A percentile compares a stretch with the other conserved stretches of the same genome.
Evolutionary conservation across 208 protist genomes (phyloP).

Genomic region (Leishmania arabica): DNA sequence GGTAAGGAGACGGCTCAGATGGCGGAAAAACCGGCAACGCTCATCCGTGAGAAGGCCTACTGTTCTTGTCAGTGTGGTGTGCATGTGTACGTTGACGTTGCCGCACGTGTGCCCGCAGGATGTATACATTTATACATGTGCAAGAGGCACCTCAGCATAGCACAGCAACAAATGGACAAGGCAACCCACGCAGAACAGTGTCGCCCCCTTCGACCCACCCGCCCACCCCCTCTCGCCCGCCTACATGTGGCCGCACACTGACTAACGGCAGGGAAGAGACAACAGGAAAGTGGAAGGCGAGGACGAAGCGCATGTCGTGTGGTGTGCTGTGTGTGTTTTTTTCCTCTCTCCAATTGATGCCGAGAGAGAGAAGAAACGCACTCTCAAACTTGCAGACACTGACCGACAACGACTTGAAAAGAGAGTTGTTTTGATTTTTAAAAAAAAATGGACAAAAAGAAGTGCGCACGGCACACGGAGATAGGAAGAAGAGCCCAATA

Average conservation of each 20-base stretch:
- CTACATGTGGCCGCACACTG: neutral
- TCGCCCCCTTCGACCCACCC: too few relatives aligned
- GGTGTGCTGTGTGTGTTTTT: neutral
- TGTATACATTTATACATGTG: slow-evolving; percentile 11
- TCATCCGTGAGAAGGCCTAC: neutral
- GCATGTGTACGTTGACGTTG: neutral
- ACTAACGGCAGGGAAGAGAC: neutral
- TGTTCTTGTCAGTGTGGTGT: neutral
- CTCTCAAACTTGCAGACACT: neutral
- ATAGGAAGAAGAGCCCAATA: neutral
- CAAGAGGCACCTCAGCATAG: neutral
- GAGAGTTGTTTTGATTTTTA: neutral
- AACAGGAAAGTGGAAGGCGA: neutral
- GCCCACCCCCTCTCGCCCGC: too few relatives aligned
- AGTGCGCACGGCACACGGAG: neutral
- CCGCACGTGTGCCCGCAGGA: neutral
- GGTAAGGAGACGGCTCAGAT: neutral
- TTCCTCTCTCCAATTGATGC: neutral
- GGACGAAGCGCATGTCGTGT: neutral
- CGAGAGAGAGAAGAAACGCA: neutral
- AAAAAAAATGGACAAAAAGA: neutral
- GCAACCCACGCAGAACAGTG: neutral
- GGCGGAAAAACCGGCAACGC: neutral
- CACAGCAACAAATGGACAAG: neutral
- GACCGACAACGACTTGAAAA: neutral